A percentile compares a stretch with the other conserved stretches of the same genome.
These are phyloP conservation scores for Capronia epimyces DNA, from an alignment of 2,329 filamentous ascomycete species.

Conservation along the genomic window DNA sequence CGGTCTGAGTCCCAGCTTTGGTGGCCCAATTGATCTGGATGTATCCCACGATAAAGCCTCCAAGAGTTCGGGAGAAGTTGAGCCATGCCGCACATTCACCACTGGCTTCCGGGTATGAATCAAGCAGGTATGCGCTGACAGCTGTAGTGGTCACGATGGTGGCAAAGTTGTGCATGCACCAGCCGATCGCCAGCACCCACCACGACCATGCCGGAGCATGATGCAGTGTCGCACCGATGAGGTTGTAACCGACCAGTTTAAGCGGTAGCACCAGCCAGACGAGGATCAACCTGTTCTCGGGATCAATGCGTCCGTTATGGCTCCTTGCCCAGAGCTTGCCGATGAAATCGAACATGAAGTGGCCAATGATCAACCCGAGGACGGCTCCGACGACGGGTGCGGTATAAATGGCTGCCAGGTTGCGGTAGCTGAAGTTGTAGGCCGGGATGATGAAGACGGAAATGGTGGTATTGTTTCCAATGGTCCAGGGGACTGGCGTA, in stretches of 20 bases:
- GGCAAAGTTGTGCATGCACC: conserved; percentile 51
- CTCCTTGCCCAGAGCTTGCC: conserved; percentile 43
- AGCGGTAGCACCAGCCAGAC: conserved; percentile 44
- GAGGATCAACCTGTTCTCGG: conserved; percentile 50
- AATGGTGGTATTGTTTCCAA: conserved; percentile 53
- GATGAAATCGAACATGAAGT: conserved; percentile 51
- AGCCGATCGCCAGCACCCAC: conserved; percentile 44
- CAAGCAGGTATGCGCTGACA: conserved; percentile 48
- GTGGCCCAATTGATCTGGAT: conserved; percentile 49
- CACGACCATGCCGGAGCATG: conserved; percentile 34
- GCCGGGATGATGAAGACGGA: conserved; percentile 46
- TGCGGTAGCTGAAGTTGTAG: conserved; percentile 45
- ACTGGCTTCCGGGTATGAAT: conserved; percentile 49
- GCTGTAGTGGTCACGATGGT: conserved; percentile 52
- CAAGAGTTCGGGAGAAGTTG: conserved; percentile 45
- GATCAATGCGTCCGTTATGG: conserved; percentile 50
- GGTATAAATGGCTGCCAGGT: conserved; percentile 52
- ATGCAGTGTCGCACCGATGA: conserved; percentile 26
- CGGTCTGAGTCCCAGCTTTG: conserved; percentile 39
- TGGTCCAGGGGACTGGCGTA: conserved; percentile 44
- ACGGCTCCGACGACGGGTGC: conserved; percentile 50
- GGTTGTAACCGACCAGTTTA: conserved; percentile 40
- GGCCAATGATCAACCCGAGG: conserved; percentile 48
- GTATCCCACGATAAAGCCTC: conserved; percentile 38
- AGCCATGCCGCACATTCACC: conserved; percentile 50